A percentile compares a stretch with the other conserved stretches of the same genome.
Evolutionary conservation across 495 filamentous ascomycete species (phyloP).

Genomic region (Physcia stellaris): DNA sequence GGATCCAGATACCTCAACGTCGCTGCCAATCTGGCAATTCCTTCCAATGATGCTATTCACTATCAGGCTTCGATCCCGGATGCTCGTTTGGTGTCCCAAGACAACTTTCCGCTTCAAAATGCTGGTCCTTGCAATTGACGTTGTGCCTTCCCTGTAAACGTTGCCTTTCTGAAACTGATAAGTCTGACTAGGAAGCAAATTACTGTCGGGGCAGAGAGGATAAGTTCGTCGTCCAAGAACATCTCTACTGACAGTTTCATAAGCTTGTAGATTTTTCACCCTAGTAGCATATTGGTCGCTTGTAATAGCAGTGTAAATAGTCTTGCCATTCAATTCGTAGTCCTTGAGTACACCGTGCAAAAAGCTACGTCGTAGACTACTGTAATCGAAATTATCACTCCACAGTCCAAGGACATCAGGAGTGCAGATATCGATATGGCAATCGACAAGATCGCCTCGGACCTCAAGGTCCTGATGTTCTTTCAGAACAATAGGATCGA

Average conservation of each 20-base stretch:
- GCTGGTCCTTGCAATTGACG: slow-evolving; percentile 59
- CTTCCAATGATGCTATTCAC: slow-evolving; percentile 65
- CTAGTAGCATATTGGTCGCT: slow-evolving; percentile 65
- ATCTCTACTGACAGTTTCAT: slow-evolving; percentile 82
- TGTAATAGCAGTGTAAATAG: slow-evolving; percentile 81
- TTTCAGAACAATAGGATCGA: slow-evolving; percentile 61
- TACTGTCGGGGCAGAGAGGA: slow-evolving; percentile 84
- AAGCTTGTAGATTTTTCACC: slow-evolving; percentile 72
- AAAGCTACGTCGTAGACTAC: slow-evolving; percentile 76
- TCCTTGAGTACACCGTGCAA: slow-evolving; percentile 88
- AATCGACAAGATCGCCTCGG: slow-evolving; percentile 82
- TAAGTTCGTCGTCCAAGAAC: slow-evolving; percentile 83
- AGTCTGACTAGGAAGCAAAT: slow-evolving; percentile 59
- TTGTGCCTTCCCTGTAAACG: slow-evolving; percentile 56
- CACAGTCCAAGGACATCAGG: slow-evolving; percentile 88
- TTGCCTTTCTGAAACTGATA: slow-evolving; percentile 54
- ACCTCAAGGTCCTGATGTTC: slow-evolving; percentile 57
- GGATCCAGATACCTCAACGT: slow-evolving; percentile 63
- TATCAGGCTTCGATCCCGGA: slow-evolving; percentile 58
- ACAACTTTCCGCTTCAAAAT: slow-evolving; percentile 51
- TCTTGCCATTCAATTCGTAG: slow-evolving; percentile 91
- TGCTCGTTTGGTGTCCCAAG: slow-evolving; percentile 59
- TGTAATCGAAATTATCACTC: slow-evolving; percentile 97
- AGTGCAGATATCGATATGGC: slow-evolving; percentile 94
- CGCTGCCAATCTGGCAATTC: slow-evolving; percentile 70